phyloP scores from a whole-genome alignment of 2,329 filamentous ascomycete species.

The Xylaria sp. region DNA sequence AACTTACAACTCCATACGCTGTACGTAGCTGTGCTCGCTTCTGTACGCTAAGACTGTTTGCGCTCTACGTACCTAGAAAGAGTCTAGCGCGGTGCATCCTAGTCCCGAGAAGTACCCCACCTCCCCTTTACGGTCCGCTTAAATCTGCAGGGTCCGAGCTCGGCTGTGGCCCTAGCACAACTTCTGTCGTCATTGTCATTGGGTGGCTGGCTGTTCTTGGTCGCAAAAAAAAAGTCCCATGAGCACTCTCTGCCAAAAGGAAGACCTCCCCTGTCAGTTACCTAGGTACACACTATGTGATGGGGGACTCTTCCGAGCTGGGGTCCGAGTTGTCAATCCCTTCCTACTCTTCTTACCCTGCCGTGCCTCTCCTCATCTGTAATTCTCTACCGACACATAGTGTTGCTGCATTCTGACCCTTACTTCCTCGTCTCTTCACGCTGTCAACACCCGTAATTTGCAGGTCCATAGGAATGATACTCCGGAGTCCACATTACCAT shows the following conservation, averaged over 20 bases:
- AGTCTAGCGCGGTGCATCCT: not conserved
- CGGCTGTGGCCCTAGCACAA: constrained; percentile 31
- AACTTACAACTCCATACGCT: too few species aligned
- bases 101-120: constrained; percentile 29
- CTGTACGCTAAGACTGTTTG: too few species aligned
- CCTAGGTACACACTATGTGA: constrained; percentile 23
- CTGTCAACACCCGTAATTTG: constrained; percentile 8
- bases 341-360: constrained; percentile 11
- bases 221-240: constrained; percentile 38
- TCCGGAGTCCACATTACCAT: constrained; percentile 29
- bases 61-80: not conserved
- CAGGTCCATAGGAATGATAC: constrained; percentile 42
- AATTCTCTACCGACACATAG: constrained; percentile 14
- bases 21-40: too few species aligned
- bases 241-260: constrained; percentile 23
- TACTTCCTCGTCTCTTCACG: not conserved
- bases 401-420: constrained; percentile 4
- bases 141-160: constrained; percentile 42
- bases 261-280: constrained; percentile 34
- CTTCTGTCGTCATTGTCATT: constrained; percentile 41
- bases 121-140: constrained; percentile 30
- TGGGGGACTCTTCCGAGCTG: constrained; percentile 28
- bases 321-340: constrained; percentile 29
- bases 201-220: constrained; percentile 35
- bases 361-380: constrained; percentile 23